phyloP scores from a whole-genome alignment of 257 asterid genomes.

The Marsdenia floribunda region DNA sequence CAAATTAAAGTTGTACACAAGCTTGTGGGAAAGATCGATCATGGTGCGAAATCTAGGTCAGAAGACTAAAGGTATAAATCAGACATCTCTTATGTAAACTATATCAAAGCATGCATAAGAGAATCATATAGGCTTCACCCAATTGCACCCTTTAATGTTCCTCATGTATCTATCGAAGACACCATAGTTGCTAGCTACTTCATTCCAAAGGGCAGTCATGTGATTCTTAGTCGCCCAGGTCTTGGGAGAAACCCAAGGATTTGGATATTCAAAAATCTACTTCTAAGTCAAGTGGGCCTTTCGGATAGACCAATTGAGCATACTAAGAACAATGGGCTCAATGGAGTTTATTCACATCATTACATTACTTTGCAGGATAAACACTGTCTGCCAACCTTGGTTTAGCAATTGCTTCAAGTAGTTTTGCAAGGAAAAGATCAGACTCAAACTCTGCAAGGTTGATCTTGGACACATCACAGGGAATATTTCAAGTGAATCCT shows the following conservation, averaged over 20 bases:
- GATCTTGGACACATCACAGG: background rate
- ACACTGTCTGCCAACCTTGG: background rate
- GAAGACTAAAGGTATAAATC: too few species aligned
- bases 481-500: background rate
- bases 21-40: too few species aligned
- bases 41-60: too few species aligned
- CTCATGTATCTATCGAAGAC: conserved; percentile 3
- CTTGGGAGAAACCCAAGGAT: background rate
- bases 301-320: too few species aligned
- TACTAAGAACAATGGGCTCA: too few species aligned
- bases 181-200: conserved; percentile 8
- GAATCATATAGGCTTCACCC: conserved; percentile 23
- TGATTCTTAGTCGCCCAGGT: background rate
- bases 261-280: too few species aligned
- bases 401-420: background rate
- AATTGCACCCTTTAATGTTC: conserved; percentile 5
- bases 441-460: background rate
- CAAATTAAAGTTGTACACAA: too few species aligned
- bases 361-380: background rate
- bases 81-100: conserved; percentile 14
- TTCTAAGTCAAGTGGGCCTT: too few species aligned
- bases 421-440: too few species aligned
- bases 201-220: conserved; percentile 10
- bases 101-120: conserved; percentile 13
- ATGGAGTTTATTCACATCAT: too few species aligned